Evolutionary conservation across 2,329 filamentous ascomycete genomes (phyloP).

Genomic region (Clonostachys rhizophaga): DNA sequence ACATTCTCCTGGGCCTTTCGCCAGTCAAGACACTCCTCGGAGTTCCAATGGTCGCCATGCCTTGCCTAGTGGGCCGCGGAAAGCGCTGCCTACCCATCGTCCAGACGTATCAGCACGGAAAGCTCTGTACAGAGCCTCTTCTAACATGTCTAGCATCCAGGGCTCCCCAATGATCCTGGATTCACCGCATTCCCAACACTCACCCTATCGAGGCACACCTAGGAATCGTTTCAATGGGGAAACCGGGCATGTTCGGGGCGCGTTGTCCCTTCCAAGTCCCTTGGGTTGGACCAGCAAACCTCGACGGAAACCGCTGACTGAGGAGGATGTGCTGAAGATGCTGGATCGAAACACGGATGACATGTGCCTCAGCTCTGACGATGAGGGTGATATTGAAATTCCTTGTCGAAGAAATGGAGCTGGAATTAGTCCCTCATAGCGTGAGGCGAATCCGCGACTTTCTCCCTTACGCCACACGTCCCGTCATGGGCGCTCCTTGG

Average conservation of each 20-base stretch:
- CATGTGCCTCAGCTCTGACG: conserved; percentile 52
- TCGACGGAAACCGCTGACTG: conserved; percentile 24
- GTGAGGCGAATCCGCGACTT: too few relatives aligned
- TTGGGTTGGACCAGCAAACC: conserved; percentile 28
- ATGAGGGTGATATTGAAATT: conserved; percentile 47
- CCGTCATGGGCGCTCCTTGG: background rate
- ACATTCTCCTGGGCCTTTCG: conserved; percentile 23
- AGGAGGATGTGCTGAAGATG: conserved; percentile 56
- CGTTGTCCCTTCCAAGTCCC: conserved; percentile 44
- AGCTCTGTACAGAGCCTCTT: conserved; percentile 42
- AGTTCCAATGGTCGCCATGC: conserved; percentile 17
- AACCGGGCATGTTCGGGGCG: conserved; percentile 23
- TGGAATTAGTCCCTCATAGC: too few relatives aligned
- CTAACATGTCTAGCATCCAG: conserved; percentile 23
- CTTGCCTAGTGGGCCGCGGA: conserved; percentile 45
- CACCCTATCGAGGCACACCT: background rate
- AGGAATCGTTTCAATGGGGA: conserved; percentile 1
- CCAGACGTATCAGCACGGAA: conserved; percentile 35
- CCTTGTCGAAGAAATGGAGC: conserved; percentile 23
- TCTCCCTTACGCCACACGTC: background rate
- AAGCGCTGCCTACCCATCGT: conserved; percentile 44
- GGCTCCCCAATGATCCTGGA: conserved; percentile 43
- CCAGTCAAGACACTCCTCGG: conserved; percentile 6
- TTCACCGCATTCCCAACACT: conserved; percentile 16
- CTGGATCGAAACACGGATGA: conserved; percentile 45